These are phyloP conservation scores for Westerdykella aurantiaca DNA, from an alignment of 2,329 filamentous ascomycete species.

Conservation along the genomic window DNA sequence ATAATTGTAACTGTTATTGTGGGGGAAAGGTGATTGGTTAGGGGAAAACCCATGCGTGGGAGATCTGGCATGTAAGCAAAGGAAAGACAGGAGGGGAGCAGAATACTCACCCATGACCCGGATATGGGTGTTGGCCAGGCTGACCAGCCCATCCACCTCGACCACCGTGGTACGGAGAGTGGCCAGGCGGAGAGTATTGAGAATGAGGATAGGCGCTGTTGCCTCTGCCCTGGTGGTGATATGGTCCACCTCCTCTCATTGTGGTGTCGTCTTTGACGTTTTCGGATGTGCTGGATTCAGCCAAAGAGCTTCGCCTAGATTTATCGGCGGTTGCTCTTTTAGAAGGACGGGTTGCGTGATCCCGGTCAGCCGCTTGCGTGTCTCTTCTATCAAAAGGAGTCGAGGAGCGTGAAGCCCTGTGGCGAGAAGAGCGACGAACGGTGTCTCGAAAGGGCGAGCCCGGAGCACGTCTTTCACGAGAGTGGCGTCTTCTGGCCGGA, in stretches of 20 bases:
- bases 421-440: conserved; percentile 24
- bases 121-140: conserved; percentile 35
- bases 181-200: conserved; percentile 54
- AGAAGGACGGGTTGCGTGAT: conserved; percentile 4
- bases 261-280: conserved; percentile 22
- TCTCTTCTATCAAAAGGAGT: conserved; percentile 1
- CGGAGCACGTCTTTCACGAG: conserved; percentile 15
- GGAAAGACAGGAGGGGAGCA: not conserved
- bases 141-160: conserved; percentile 51
- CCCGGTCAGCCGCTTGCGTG: conserved; percentile 15
- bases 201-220: conserved; percentile 39
- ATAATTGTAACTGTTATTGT: conserved; percentile 22
- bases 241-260: conserved; percentile 32
- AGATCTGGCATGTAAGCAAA: conserved; percentile 32
- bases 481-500: conserved; percentile 20
- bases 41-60: conserved; percentile 54
- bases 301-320: conserved; percentile 23
- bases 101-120: conserved; percentile 47
- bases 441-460: conserved; percentile 14
- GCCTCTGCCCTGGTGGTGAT: conserved; percentile 34
- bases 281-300: conserved; percentile 27
- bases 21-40: conserved; percentile 49
- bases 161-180: conserved; percentile 54
- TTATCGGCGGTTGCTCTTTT: conserved; percentile 8
- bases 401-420: conserved; percentile 18